Percentiles rank a stretch among this genome's conserved stretches.
These are phyloP conservation scores for Phytophthora idaei DNA, from an alignment of 352 stramenopile species.

Conservation along the genomic window DNA sequence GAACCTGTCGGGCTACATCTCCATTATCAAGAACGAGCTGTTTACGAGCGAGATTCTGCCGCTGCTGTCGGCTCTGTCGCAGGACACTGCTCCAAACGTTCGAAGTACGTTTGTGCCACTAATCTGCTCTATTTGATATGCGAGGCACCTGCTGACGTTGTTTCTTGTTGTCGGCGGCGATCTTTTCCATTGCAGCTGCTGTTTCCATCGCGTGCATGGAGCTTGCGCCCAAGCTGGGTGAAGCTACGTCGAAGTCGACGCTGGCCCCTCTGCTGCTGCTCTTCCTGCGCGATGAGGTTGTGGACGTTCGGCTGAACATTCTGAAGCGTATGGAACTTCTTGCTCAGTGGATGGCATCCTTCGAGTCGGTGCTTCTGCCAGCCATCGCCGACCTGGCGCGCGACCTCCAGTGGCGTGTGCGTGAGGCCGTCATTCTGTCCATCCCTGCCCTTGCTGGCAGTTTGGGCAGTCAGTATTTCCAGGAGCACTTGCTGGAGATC, in stretches of 20 bases:
- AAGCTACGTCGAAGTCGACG: conserved; percentile 89
- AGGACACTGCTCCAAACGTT: conserved; percentile 92
- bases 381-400: conserved; percentile 92
- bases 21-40: conserved; percentile 89
- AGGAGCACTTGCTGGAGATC: conserved; percentile 88
- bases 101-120: conserved; percentile 57
- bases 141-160: conserved; percentile 9
- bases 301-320: conserved; percentile 95
- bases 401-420: conserved; percentile 94
- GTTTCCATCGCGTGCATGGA: conserved; percentile 92
- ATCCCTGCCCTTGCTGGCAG: conserved; percentile 92
- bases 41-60: conserved; percentile 92
- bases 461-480: conserved; percentile 81
- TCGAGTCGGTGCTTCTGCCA: conserved; percentile 71
- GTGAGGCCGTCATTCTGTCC: conserved; percentile 91
- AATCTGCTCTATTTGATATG: not conserved
- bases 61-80: conserved; percentile 88
- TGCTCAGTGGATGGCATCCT: conserved; percentile 92
- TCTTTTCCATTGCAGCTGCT: conserved; percentile 49
- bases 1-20: conserved; percentile 93
- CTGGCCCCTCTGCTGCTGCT: conserved; percentile 79
- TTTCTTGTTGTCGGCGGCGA: conserved; percentile 3
- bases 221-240: conserved; percentile 90
- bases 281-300: conserved; percentile 88
- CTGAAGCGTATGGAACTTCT: conserved; percentile 92